Evolutionary conservation across 805 yeast genomes (phyloP).

Genomic region (Lipomyces chichibuensis): DNA sequence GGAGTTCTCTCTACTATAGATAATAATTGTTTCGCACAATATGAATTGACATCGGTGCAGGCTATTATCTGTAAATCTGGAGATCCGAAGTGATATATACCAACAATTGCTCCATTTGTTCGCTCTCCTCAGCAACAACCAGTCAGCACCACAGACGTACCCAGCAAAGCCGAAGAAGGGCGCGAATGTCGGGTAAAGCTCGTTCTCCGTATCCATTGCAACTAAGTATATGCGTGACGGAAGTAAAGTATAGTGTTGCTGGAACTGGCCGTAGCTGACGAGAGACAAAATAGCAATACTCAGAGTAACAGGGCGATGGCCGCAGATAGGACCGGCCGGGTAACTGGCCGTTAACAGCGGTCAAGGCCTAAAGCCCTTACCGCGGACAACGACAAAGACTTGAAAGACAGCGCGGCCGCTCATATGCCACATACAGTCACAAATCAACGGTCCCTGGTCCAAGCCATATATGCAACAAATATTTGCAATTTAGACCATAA

Average conservation of each 20-base stretch:
- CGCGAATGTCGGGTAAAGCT: slow-evolving; percentile 86
- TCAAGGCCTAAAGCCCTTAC: background rate
- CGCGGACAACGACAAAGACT: background rate
- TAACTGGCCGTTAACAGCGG: background rate
- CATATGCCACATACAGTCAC: background rate
- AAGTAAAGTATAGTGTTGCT: background rate
- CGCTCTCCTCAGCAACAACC: background rate
- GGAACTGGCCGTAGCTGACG: background rate
- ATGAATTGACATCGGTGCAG: background rate
- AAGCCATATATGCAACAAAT: background rate
- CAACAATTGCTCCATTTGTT: background rate
- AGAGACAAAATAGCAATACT: background rate
- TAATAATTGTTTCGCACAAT: background rate
- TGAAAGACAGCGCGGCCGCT: background rate
- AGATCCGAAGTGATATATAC: background rate
- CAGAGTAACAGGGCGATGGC: slow-evolving; percentile 7
- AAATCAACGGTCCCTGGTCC: too few species aligned
- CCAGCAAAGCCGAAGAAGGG: slow-evolving; percentile 99
- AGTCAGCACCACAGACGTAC: slow-evolving; percentile 41
- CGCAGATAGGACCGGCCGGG: slow-evolving; percentile 4
- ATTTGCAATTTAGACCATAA: background rate
- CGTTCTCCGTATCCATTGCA: slow-evolving; percentile 47
- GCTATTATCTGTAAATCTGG: background rate
- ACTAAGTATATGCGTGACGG: slow-evolving; percentile 1
- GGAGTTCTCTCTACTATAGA: background rate